These are phyloP conservation scores for Blastobotrys elegans DNA, from an alignment of 1,139 yeast genomes.

Conservation along the genomic window DNA sequence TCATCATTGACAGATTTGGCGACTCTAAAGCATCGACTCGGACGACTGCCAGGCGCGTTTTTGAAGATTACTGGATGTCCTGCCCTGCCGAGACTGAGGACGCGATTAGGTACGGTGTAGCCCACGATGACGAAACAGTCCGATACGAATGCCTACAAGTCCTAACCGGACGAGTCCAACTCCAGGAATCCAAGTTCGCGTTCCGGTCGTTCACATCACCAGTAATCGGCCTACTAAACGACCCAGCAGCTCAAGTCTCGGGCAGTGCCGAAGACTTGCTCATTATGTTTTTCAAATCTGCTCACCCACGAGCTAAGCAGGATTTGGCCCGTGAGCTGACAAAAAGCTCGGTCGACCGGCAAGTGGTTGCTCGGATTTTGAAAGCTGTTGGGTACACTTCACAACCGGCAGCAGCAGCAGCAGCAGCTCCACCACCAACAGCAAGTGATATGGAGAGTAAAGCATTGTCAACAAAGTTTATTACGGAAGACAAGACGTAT, in stretches of 20 bases:
- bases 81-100: slow-evolving; percentile 53
- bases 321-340: slow-evolving; percentile 49
- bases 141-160: slow-evolving; percentile 43
- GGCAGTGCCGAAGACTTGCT: slow-evolving; percentile 37
- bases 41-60: slow-evolving; percentile 50
- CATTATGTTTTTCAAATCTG: slow-evolving; percentile 39
- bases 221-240: slow-evolving; percentile 39
- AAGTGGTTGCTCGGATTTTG: slow-evolving; percentile 6
- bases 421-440: background rate
- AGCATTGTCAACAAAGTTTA: slow-evolving; percentile 22
- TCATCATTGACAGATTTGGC: slow-evolving; percentile 49
- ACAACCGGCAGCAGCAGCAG: background rate
- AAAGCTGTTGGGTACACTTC: slow-evolving; percentile 10
- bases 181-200: slow-evolving; percentile 38
- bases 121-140: slow-evolving; percentile 39
- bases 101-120: slow-evolving; percentile 48
- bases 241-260: slow-evolving; percentile 34
- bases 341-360: slow-evolving; percentile 9
- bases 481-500: slow-evolving; percentile 28
- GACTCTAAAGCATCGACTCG: slow-evolving; percentile 44
- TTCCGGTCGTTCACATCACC: slow-evolving; percentile 42
- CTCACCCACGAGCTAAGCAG: slow-evolving; percentile 40
- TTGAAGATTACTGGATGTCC: slow-evolving; percentile 66
- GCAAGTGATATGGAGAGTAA: background rate
- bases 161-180: slow-evolving; percentile 35